phyloP scores from a whole-genome alignment of 176 grass and related monocot species.

The Neostapfia colusana region DNA sequence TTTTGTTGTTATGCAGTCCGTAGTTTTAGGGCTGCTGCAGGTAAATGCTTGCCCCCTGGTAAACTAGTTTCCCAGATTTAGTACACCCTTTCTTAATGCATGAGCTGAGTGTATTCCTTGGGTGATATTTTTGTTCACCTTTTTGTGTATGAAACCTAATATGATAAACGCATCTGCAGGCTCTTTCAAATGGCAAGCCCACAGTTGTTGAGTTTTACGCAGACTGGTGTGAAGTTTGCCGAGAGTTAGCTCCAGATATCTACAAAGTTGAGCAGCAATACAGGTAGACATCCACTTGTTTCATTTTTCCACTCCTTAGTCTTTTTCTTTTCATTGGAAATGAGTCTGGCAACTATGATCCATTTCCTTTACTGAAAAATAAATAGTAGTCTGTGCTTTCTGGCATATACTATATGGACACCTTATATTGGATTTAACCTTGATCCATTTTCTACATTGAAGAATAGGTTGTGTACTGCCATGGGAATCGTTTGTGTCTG shows the following conservation, averaged over 20 bases:
- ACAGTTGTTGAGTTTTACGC: slow-evolving; percentile 97
- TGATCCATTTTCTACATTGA: no score
- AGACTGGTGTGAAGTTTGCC: slow-evolving; percentile 98
- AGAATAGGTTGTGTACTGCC: background rate
- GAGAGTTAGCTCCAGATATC: slow-evolving; percentile 79
- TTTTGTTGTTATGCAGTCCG: background rate
- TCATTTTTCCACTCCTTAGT: slow-evolving; percentile 4
- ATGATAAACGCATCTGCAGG: slow-evolving; percentile 47
- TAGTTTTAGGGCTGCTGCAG: background rate
- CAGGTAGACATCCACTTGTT: slow-evolving; percentile 42
- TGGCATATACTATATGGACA: background rate
- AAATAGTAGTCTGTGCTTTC: background rate
- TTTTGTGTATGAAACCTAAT: slow-evolving; percentile 11
- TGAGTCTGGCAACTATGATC: background rate
- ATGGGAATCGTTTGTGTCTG: background rate
- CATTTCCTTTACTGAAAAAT: slow-evolving; percentile 3
- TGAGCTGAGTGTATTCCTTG: background rate
- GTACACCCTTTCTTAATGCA: background rate
- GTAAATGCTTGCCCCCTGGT: background rate
- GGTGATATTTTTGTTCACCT: background rate
- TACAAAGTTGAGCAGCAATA: slow-evolving; percentile 83
- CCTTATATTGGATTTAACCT: background rate
- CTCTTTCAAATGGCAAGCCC: slow-evolving; percentile 88
- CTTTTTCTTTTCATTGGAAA: background rate
- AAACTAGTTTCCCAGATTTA: background rate